Base-by-base conservation (phyloP, 2,329 filamentous ascomycete species). In the Aspergillus fumigatiaffinis region DNA sequence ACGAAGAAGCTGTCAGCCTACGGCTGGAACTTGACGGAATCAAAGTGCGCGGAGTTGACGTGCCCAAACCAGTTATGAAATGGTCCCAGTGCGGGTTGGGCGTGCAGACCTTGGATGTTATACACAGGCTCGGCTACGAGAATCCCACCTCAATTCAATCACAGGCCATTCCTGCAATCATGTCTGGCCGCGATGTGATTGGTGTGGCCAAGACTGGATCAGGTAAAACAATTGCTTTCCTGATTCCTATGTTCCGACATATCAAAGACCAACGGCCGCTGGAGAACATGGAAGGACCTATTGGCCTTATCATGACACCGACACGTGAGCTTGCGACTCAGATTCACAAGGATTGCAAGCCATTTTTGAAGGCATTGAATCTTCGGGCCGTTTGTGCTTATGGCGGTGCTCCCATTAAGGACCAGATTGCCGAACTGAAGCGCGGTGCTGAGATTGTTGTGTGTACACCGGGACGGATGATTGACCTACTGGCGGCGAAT, bases 161-260 rank as follows among this genome's bases (percentile, higher is more conserved):
- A 74, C 94, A 99, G 74, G 94, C 94, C 2, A 87, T 97, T 58
- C 94, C 94, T 1, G 88, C 92, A 9, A 90, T 97, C 68, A 97
- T 97, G 90, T 96, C 92, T 28, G 94, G 94, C 9, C 86, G 92
- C 64, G 94, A 99, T 78, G 90, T 97, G 41, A 91, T 99, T 62
- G 94, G 92, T 63, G 92, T 99, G 53, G 94, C 94, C 20, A 97
- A 97, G 79, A 99, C 94, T 26, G 94, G 94, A 4, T 97, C 94
- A 26, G 94, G 94, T 72, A 99, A 99, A 79, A 99, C 94, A 0
- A 87, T 97, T 67, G 94, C 94, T 5, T 99, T 97, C 71, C 78
- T 96, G 29, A 83, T 99, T 48, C 94, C 94, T 41, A 97, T 97
- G 91, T 97, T 99, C 73, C 87, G 94, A 55, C 94, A 99, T 72